Evolutionary conservation across 345 rosid species (phyloP).

Genomic region (Sisymbrium altissimum): DNA sequence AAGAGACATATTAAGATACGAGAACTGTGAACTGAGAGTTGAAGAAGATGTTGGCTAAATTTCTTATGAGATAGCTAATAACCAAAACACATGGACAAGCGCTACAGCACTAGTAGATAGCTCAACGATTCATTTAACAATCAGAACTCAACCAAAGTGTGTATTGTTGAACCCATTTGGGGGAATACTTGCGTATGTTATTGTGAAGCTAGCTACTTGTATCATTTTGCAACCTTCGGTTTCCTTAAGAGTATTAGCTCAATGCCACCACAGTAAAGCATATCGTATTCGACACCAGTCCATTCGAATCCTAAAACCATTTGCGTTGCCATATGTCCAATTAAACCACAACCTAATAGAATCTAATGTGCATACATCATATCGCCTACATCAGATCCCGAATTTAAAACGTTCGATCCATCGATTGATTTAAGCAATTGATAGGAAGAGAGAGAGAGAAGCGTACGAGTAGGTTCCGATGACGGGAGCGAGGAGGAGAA

Average conservation of each 20-base stretch:
- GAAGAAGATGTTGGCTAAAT: too few species aligned
- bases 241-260: too few species aligned
- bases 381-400: background rate
- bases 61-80: too few species aligned
- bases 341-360: background rate
- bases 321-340: background rate
- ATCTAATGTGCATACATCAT: background rate
- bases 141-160: too few species aligned
- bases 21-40: too few species aligned
- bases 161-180: too few species aligned
- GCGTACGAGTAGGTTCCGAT: constrained; percentile 59
- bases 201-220: background rate
- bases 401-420: background rate
- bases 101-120: too few species aligned
- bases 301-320: background rate
- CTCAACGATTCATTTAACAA: background rate
- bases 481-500: constrained; percentile 62
- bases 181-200: too few species aligned
- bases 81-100: too few species aligned
- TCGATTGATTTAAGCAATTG: background rate
- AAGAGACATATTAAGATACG: too few species aligned
- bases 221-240: background rate
- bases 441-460: background rate
- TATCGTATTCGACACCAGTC: background rate
- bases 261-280: background rate